Conservation (phyloP, 2,329 filamentous ascomycete genomes). For the Ophiosphaerella narmari region DNA sequence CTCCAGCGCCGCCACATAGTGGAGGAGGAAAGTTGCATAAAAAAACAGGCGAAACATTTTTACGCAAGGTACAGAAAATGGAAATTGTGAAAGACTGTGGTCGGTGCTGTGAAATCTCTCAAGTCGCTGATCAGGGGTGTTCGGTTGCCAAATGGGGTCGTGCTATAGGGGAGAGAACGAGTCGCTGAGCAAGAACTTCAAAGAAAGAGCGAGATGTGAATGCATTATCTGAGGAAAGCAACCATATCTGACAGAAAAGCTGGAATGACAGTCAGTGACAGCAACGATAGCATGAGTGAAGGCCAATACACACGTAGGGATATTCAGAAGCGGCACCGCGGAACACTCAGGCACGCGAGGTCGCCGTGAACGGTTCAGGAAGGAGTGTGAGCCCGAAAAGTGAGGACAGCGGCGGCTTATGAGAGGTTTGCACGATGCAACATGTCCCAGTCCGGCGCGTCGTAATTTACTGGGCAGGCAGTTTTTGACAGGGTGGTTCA, state of each 20-base stretch:
- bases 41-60: slow-evolving; percentile 30
- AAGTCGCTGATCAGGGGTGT: slow-evolving; percentile 2
- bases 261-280: no score
- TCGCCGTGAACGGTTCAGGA: no score
- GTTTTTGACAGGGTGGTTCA: background rate
- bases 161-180: background rate
- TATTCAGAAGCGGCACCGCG: no score
- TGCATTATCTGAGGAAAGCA: background rate
- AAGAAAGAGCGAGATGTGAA: background rate
- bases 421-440: slow-evolving; percentile 3
- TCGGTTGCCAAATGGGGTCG: background rate
- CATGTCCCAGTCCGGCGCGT: slow-evolving; percentile 3
- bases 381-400: background rate
- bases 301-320: no score
- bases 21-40: slow-evolving; percentile 26
- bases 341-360: no score
- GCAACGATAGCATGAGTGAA: no score
- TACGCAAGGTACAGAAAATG: background rate
- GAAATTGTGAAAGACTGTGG: background rate
- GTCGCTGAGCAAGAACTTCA: background rate
- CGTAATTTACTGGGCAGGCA: slow-evolving; percentile 1
- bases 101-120: slow-evolving; percentile 1
- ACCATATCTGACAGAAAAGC: background rate
- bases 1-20: slow-evolving; percentile 40
- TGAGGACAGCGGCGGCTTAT: background rate